Evolutionary conservation across 2,329 filamentous ascomycete species (phyloP), one percentile per base, ranked within the genome.

Genomic region (Zalaria obscura): DNA sequence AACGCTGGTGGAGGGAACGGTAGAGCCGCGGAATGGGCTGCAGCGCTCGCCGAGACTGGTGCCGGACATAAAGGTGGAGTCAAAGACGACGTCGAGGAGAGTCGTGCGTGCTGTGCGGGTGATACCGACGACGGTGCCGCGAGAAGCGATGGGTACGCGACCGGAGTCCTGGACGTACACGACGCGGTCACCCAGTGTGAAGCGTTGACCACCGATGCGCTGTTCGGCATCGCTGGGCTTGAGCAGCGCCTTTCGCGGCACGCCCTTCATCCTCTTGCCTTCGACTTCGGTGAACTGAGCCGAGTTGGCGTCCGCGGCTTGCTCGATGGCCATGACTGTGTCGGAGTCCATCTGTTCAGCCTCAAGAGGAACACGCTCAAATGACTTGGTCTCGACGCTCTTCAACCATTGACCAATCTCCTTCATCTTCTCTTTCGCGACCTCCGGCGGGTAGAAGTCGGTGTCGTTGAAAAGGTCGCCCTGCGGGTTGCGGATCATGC

Each of bases 221-320:
- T 95, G 84, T 60, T 95, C 88, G n/a, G 88, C 88, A 62, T 98
- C 91, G 1, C 80, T 74, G n/a, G 93, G 93, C 57, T 93, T 93
- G 55, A 98, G 70, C 11, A 98, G 68, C 5, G 87, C 91, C 50
- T 80, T 80, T 40, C 93, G 79, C 39, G 91, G 91, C 36, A 95
- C 86, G 42, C 79, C 78, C 44, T 76, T 79, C 47, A 95, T 71
- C 54, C 76, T 83, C 66, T 80, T 84, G 40, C 75, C 68, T 33
- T 78, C 70, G 28, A 70, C 63, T 9, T 70, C 66, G 5, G 44
- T 40, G 28, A 46, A 42, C 1, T 47, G 41, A 10, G 71, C 61
- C 9, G 69, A 71, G 25, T 67, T 66, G 35, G 68, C 63, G 51
- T 95, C 85, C 2, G 86, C 83, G 35, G 80, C 78, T 42, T 70